Evolutionary conservation across 2,329 filamentous ascomycete species (phyloP), one percentile per base, ranked within the genome.

Genomic region (Phyllosticta citriasiana): DNA sequence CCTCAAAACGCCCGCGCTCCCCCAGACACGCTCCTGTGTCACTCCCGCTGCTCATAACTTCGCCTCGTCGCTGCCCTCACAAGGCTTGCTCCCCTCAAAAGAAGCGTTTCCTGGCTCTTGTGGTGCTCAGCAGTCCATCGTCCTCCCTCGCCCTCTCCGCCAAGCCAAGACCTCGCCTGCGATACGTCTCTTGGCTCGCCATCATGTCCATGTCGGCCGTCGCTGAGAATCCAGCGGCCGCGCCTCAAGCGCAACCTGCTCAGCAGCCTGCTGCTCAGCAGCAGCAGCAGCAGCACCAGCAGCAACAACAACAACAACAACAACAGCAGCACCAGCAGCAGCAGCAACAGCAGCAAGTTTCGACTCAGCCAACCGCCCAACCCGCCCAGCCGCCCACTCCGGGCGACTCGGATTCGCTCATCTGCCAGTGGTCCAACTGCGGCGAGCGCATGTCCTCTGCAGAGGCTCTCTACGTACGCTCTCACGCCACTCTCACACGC

Each of bases 391-490:
- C 70, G 27, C 67, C 71, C 35, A 63, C 69, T 5, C 67, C 63
- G 52, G 68, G 68, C 22, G 65, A 69, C 14, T 67, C 69, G 69
- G 79, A 81, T 69, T 76, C 76, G 66, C 71, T 81, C 25, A 76
- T 76, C 40, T 87, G 84, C 66, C 82, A 85, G 74, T 87, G 84
- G 84, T 78, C 81, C 66, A 81, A 79, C 65, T 87, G 84, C 69
- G 79, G 80, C 66, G 84, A 87, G 67, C 80, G 82, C 65, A 80
- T 77, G 66, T 74, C 82, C 40, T 81, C 79, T 47, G 77, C 84
- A 8, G 84, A 86, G 69, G 73, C 80, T 57, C 82, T 87, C 69
- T 87, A 87, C 72, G 84, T 86, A 79, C 24, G 57, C 62, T 33
- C 16, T 25, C 7, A 12, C 59, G 30, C 51, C 19, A 30, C 5